Evolutionary conservation across 129 eudicot genomes (phyloP), one percentile per base, ranked within the genome.

Genomic region (Helianthus tuberosus): DNA sequence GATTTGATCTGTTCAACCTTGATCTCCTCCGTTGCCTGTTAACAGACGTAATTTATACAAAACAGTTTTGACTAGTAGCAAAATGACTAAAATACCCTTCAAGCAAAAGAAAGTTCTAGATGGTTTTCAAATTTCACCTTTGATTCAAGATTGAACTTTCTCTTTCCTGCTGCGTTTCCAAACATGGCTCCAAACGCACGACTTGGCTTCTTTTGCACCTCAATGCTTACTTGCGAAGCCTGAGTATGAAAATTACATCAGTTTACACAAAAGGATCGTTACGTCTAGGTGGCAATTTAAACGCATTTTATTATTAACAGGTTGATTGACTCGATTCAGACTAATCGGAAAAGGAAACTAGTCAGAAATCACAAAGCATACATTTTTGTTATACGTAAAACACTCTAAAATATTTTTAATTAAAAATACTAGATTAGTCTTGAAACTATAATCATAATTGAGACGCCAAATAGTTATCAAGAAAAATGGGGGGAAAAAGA

Each of bases 171-270:
- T 61, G 94, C 64, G 63, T 71, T 84, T 43, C 97, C 97, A 7
- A 91, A 87, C 77, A 95, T 65, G 16, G 96, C 89, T 76, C 97
- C 99, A 82, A 95, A 89, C 70, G 86, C 96, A 65, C 94, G 83
- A 64, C 79, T 85, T 11, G 99, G 96, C 75, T 87, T 89, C 83
- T 89, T 95, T 41, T 86, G 80, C 75, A 82, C 85, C 85, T 83
- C 83, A 44, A 95, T 87, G 67, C 90, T 95, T 67, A 84, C 94
- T 78, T 80, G 90, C 47, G 90, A 75, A 64, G 72, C 81, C 97
- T 95, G 78, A 65, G 75, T 68, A 27, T 11, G 11, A 41, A 32
- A 44, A 14, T 25, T 27, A 60, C 58, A 46, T 49, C 11, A 59
- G 38, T 32, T 77, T 47, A 35, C 44, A 36, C 6, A 2, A 47